Base-by-base conservation (phyloP, 345 rosid species). In the Eutrema heterophyllum region DNA sequence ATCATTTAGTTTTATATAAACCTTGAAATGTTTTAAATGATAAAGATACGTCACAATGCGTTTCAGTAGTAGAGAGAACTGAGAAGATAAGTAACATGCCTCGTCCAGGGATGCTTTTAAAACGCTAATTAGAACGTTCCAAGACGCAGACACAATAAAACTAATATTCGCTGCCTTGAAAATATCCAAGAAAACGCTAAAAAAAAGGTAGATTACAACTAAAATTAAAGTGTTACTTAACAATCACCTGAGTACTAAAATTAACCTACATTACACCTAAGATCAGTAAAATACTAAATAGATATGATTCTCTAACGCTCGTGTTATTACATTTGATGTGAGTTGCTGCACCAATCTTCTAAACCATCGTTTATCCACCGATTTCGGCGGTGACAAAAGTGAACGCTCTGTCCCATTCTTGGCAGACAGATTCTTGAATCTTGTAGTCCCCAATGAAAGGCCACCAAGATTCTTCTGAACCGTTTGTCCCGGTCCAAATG, bases 381-480 rank as follows among this genome's bases (percentile, higher is more conserved):
- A 29, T 57, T 14, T 52, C 57, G 12, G 73, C 5, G 1, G 83
- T 73, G 41, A 81, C 32, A 39, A 74, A 70, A 24, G 78, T 52
- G 67, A 84, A 87, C 2, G 81, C 84, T 54, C 69, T 77, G 38
- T 66, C 70, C 97, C 97, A 91, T 5, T 75, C 82, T 62, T 67
- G 67, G 59, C 56, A 67, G 0, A 60, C 72, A 39, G 84, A 68
- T 68, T 82, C 88, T 9, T 82, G 74, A 53, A 87, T 85, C 81
- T 67, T 75, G 35, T 66, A 52, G 29, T 78, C 80, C 11, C 75
- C 83, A 49, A 79, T 44, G 44, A 16, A 84, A 39, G 90, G 90
- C 51, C 70, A 80, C 96, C 97, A 91, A 1, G 75, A 82, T 13
- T 57, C 64, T 12, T 45, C 67, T 7, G 69, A 62, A 29, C 70